Evolutionary conservation across 2,329 filamentous ascomycete genomes (phyloP).

Genomic region (Venturia asperata): DNA sequence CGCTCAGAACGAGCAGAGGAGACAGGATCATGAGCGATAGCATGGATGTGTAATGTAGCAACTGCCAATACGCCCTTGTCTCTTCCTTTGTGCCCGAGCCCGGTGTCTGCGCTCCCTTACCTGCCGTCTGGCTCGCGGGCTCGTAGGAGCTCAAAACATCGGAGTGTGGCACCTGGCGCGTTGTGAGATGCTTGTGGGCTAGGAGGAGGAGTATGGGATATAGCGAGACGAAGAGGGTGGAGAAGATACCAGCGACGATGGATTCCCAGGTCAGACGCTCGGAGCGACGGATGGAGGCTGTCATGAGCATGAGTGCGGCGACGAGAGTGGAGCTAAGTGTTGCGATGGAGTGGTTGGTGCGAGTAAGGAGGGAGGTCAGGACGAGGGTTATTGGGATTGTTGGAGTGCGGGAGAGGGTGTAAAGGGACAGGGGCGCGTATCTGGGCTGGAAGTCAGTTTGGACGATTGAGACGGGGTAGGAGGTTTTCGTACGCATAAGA

Average conservation of each 20-base stretch:
- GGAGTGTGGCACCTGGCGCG: conserved; percentile 36
- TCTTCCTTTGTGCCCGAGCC: conserved; percentile 36
- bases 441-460: conserved; percentile 25
- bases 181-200: conserved; percentile 43
- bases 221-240: conserved; percentile 44
- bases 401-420: conserved; percentile 46
- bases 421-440: conserved; percentile 46
- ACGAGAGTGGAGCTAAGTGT: conserved; percentile 46
- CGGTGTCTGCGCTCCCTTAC: conserved; percentile 11
- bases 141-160: conserved; percentile 39
- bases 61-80: conserved; percentile 45
- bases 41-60: conserved; percentile 46
- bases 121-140: conserved; percentile 19
- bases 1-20: conserved; percentile 44
- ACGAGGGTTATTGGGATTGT: conserved; percentile 45
- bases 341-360: conserved; percentile 40
- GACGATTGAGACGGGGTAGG: conserved; percentile 1
- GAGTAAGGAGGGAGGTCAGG: conserved; percentile 41
- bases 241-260: conserved; percentile 46
- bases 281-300: conserved; percentile 41
- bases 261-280: conserved; percentile 47
- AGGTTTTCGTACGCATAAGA: conserved; percentile 42
- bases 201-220: conserved; percentile 46
- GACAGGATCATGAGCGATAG: conserved; percentile 44
- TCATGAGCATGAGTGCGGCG: conserved; percentile 45